A percentile compares a stretch with the other conserved stretches of the same genome.
Conservation (phyloP, 2,329 filamentous ascomycete genomes). For the Colletotrichum magnum region DNA sequence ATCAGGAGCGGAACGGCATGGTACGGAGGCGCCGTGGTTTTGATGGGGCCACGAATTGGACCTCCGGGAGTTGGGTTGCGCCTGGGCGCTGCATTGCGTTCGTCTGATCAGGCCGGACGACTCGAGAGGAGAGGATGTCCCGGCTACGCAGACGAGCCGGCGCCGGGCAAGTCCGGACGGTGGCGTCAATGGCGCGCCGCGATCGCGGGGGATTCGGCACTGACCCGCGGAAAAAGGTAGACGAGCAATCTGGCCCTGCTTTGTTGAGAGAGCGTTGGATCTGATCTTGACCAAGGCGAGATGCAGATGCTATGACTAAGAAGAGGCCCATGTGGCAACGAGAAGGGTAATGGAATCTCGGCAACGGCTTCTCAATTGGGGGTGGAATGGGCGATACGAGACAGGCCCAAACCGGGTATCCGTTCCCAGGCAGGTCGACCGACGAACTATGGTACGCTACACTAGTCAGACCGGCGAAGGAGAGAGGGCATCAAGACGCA, state of each 20-base stretch:
- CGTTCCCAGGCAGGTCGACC: neutral
- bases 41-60: slow-evolving; percentile 12
- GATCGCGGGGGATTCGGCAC: neutral
- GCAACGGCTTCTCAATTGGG: slow-evolving; percentile 17
- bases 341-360: slow-evolving; percentile 22
- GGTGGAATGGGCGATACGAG: slow-evolving; percentile 18
- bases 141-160: neutral
- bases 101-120: slow-evolving; percentile 24
- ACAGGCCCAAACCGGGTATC: slow-evolving; percentile 11
- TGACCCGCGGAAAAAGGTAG: neutral
- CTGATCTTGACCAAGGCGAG: slow-evolving; percentile 1
- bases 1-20: neutral
- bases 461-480: too few relatives aligned
- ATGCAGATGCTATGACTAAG: slow-evolving; percentile 13
- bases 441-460: too few relatives aligned
- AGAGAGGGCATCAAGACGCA: too few relatives aligned
- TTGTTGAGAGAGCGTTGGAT: neutral
- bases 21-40: slow-evolving; percentile 21
- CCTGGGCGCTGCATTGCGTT: slow-evolving; percentile 17
- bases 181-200: neutral
- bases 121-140: slow-evolving; percentile 12
- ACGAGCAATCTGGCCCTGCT: neutral
- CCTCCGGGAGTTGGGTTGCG: slow-evolving; percentile 11
- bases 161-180: neutral
- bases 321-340: neutral